Base-by-base conservation (phyloP, 2,329 filamentous ascomycete species). In the Grosmannia clavigera region DNA sequence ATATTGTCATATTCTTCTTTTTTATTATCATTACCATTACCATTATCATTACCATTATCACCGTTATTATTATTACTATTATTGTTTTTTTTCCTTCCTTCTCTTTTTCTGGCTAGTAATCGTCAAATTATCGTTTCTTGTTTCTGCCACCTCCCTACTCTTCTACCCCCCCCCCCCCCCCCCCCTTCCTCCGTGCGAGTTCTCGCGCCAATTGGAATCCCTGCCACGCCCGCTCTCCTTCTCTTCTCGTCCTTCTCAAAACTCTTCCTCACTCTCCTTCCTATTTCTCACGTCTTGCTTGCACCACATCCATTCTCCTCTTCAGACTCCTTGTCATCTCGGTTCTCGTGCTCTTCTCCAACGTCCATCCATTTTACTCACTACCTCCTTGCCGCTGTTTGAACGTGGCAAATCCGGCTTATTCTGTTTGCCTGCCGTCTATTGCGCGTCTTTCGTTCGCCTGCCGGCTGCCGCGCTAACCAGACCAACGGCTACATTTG, bases 121-220 rank as follows among this genome's bases (percentile, higher is more conserved):
- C 16, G 10, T 48, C 29, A 25, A 48, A 54, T 59, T 61, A 55
- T 54, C 31, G 22, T 31, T 55, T 55, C 22, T 58, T 58, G 31
- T 55, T 52, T 53, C 27, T 56, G 46, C 25, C 55, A 46, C 35
- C 33, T 56, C 40, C 55, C 55, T 57, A 29, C 27, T 40, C 27
- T 33, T 35, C 5, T 25, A 50, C 27, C 22, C 19, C 4, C 48
- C n/a, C 38, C 43, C n/a, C 33, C 9, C 33, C 33, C 33, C 10
- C 10, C 50, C 58, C 43, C 33, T n/a, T n/a, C n/a, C n/a, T n/a
- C n/a, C n/a, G n/a, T n/a, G n/a, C n/a, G n/a, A n/a, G n/a, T 27
- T 46, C 25, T 25, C 55, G 25, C n/a, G 55, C 57, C 46, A 58
- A 51, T 55, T 53, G 40, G 43, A 51, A 50, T 58, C 40, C 55